Base-by-base conservation (phyloP, 2,329 filamentous ascomycete genomes). In the Pseudonectria foliicola region DNA sequence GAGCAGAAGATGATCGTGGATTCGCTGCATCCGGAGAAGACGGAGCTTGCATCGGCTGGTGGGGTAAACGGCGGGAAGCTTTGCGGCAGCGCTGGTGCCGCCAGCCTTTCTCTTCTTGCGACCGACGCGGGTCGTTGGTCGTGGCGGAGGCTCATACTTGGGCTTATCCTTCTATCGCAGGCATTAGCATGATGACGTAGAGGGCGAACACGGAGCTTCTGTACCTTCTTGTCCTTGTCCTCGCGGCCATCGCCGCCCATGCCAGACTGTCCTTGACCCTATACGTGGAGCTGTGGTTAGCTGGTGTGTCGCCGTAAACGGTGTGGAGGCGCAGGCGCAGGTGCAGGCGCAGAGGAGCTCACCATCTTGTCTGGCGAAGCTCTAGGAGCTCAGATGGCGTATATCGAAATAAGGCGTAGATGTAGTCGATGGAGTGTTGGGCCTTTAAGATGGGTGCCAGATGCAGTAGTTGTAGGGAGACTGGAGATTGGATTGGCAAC, bases 61-160 rank as follows among this genome's bases (percentile, higher is more conserved):
- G 37, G 92, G 92, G 61, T 86, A 95, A 60, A 98, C 81, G 50
- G 86, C 80, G 21, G 92, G 92, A 16, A 98, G 82, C 68, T 98
- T 98, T 39, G 90, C 87, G 13, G 92, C 86, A 33, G 92, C 89
- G 63, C 90, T 95, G 44, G 87, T 88, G 34, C 92, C 92, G 40
- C 84, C 88, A 32, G 80, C 77, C 81, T 86, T 95, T 76, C 89
- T 90, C 85, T 98, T 98, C 83, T 93, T 95, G 58, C 90, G 86
- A 42, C 92, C 92, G 61, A 98, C 83, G 61, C 92, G 86, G 49
- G 92, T 96, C 44, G 92, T 98, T 45, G 92, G 92, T 57, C 90
- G 83, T 64, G 92, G 92, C 51, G 92, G 92, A 47, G 92, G 92
- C 67, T 98, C 92, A 73, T 98, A 98, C 84, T 95, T 96, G 60